These are phyloP conservation scores for Apiotrichum akiyoshidainum DNA, from an alignment of 1,284 basidiomycete species.

Conservation along the genomic window DNA sequence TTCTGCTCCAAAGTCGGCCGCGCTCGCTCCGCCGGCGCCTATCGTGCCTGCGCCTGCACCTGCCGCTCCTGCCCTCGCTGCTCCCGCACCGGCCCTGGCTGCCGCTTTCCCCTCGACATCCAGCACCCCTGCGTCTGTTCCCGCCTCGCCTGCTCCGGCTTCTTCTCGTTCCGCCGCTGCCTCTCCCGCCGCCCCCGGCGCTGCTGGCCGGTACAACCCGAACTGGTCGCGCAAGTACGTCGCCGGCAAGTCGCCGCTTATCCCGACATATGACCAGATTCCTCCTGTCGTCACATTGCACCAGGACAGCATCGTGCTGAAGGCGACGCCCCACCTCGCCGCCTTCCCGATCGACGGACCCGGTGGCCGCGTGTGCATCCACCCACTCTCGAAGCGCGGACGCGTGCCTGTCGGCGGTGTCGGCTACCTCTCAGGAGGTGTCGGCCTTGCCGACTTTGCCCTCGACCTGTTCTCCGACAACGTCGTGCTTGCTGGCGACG, in stretches of 20 bases:
- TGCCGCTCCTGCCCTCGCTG: not conserved
- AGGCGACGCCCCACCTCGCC: slow-evolving; percentile 38
- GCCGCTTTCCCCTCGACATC: no score
- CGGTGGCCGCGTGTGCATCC: slow-evolving; percentile 51
- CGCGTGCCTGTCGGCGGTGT: slow-evolving; percentile 45
- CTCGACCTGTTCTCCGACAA: slow-evolving; percentile 41
- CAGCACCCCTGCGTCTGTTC: no score
- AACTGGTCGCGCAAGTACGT: slow-evolving; percentile 53
- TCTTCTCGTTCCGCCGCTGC: not conserved
- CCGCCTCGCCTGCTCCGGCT: not conserved
- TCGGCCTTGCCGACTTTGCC: slow-evolving; percentile 50
- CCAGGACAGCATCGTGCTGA: slow-evolving; percentile 48
- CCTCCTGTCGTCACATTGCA: slow-evolving; percentile 47
- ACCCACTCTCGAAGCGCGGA: slow-evolving; percentile 47
- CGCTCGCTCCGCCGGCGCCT: not conserved
- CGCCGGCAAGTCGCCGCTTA: slow-evolving; percentile 51
- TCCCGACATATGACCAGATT: slow-evolving; percentile 52
- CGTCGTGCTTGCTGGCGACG: slow-evolving; percentile 51
- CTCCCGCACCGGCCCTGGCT: not conserved
- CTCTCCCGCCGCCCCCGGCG: not conserved
- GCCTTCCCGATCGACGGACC: slow-evolving; percentile 53
- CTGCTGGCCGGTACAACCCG: slow-evolving; percentile 34
- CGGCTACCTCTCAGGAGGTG: slow-evolving; percentile 46
- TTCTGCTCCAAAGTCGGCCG: not conserved
- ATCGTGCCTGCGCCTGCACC: not conserved